Percentiles rank a stretch among this genome's conserved stretches.
phyloP scores from a whole-genome alignment of 2,329 filamentous ascomycete genomes.

The Parastagonospora avenae region DNA sequence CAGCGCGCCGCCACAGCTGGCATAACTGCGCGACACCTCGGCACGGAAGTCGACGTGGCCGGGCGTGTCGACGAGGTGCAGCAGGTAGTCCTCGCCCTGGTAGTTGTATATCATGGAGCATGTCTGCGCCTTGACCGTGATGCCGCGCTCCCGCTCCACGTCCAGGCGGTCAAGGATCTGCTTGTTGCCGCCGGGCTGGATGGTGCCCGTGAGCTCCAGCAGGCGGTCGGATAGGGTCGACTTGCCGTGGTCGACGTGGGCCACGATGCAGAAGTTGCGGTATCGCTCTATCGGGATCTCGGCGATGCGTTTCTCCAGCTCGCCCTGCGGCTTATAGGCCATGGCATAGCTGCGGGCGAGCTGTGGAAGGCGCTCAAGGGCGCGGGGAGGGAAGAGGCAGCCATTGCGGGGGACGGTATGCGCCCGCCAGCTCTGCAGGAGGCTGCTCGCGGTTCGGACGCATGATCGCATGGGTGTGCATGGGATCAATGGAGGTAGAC shows the following conservation, averaged over 20 bases:
- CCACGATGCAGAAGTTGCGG: conserved; percentile 98
- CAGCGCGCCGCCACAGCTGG: conserved; percentile 87
- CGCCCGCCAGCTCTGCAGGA: conserved; percentile 45
- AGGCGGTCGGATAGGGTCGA: conserved; percentile 92
- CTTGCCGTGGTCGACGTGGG: conserved; percentile 98
- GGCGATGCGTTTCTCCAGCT: conserved; percentile 68
- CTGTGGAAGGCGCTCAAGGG: conserved; percentile 37
- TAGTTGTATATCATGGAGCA: conserved; percentile 97
- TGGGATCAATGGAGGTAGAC: conserved; percentile 27
- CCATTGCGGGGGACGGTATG: conserved; percentile 27
- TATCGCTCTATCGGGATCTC: conserved; percentile 78
- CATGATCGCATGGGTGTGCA: conserved; percentile 57
- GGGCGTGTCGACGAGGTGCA: conserved; percentile 95
- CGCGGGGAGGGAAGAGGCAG: conserved; percentile 9
- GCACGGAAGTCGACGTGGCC: conserved; percentile 98
- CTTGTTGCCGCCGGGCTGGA: conserved; percentile 82
- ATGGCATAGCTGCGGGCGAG: conserved; percentile 41
- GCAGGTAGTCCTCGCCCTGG: conserved; percentile 82
- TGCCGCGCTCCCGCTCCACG: conserved; percentile 92
- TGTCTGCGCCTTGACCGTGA: conserved; percentile 98
- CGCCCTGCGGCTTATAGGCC: conserved; percentile 49
- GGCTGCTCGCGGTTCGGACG: conserved; percentile 51
- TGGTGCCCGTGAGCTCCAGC: conserved; percentile 92
- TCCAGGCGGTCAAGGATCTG: conserved; percentile 97
- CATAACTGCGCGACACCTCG: conserved; percentile 94